Evolutionary conservation across 768 basidiomycete species (phyloP).

Genomic region (Trametes cubensis): DNA sequence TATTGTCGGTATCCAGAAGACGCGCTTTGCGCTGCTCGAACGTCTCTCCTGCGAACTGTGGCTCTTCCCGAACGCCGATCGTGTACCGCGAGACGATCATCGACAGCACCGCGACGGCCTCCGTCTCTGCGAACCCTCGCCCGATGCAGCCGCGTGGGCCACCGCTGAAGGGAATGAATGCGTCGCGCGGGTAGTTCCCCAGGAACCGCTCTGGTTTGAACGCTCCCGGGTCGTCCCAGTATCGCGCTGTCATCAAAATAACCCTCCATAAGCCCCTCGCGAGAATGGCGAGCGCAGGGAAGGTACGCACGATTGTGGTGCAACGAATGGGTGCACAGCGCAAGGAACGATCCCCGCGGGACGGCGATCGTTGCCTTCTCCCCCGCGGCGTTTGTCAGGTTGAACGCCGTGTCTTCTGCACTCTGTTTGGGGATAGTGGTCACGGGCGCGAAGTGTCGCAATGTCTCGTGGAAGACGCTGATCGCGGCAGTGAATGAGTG

Average conservation of each 20-base stretch:
- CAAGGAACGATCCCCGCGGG: constrained; percentile 30
- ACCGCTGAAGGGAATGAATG: constrained; percentile 54
- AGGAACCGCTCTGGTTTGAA: constrained; percentile 51
- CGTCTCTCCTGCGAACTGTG: constrained; percentile 48
- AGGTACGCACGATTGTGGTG: constrained; percentile 36
- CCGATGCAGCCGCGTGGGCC: constrained; percentile 52
- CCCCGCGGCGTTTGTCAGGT: constrained; percentile 26
- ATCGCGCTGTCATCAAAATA: constrained; percentile 34
- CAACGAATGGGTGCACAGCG: constrained; percentile 27
- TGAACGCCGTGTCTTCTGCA: constrained; percentile 31
- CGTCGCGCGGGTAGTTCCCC: constrained; percentile 55
- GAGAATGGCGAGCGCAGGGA: neutral
- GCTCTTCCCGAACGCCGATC: constrained; percentile 53
- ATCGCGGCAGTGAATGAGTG: neutral
- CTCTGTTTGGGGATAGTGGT: constrained; percentile 14
- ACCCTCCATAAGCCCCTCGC: no score
- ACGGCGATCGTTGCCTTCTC: constrained; percentile 28
- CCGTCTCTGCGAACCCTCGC: constrained; percentile 44
- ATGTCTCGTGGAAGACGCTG: constrained; percentile 38
- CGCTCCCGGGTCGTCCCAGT: constrained; percentile 41
- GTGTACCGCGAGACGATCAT: constrained; percentile 50
- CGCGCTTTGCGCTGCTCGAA: constrained; percentile 49
- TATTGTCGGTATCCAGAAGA: constrained; percentile 40
- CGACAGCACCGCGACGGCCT: constrained; percentile 53
- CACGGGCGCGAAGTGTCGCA: constrained; percentile 38